These are phyloP conservation scores for Clavulina sp. DNA, from an alignment of 768 basidiomycete genomes.

Conservation along the genomic window DNA sequence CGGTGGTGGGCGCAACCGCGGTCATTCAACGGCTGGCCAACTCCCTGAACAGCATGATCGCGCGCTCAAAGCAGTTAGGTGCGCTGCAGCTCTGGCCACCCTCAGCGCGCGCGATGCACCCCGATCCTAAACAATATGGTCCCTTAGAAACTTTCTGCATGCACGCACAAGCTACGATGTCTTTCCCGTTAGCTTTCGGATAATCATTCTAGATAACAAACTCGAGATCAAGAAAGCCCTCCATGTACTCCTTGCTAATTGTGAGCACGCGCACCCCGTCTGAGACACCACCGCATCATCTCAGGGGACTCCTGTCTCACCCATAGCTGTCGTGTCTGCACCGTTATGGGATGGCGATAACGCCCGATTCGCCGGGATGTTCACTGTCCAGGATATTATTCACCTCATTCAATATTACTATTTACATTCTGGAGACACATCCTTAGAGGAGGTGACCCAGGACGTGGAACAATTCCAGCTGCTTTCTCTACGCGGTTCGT, in stretches of 20 bases:
- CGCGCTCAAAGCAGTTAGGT: no score
- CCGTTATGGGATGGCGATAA: constrained; percentile 95
- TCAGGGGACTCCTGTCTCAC: constrained; percentile 24
- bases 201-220: constrained; percentile 93
- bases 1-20: background rate
- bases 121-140: no score
- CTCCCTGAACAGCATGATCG: constrained; percentile 6
- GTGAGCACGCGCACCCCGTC: constrained; percentile 14
- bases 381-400: constrained; percentile 97
- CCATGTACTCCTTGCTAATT: constrained; percentile 56
- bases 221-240: constrained; percentile 92
- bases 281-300: constrained; percentile 8
- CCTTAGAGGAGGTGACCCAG: constrained; percentile 65
- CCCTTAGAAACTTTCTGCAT: no score
- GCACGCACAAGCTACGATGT: constrained; percentile 86
- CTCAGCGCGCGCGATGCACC: no score
- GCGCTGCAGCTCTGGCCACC: constrained; percentile 21
- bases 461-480: constrained; percentile 89
- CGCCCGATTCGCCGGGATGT: constrained; percentile 91
- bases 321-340: constrained; percentile 62
- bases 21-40: background rate
- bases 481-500: constrained; percentile 70
- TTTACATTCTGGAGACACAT: constrained; percentile 41
- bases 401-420: constrained; percentile 99
- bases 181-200: constrained; percentile 88